Evolutionary conservation across 2,329 filamentous ascomycete genomes (phyloP), one percentile per base, ranked within the genome.

Genomic region (Ploettnerulaceae sp.): DNA sequence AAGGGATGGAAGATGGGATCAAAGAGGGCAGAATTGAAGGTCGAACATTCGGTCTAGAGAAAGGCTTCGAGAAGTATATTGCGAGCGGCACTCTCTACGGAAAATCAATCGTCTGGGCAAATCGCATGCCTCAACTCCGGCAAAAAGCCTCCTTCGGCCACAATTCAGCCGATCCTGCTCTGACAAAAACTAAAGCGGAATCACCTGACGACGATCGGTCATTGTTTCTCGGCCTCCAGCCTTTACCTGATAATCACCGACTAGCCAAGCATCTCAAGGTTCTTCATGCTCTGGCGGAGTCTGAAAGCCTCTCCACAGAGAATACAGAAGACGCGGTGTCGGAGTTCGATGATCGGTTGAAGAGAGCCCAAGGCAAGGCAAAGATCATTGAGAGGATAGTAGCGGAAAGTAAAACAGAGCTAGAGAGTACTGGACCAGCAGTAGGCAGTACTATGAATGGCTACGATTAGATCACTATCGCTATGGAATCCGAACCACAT

Each of bases 11-110:
- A 31, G 91, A 95, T 67, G 93, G 93, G 49, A 72, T 79, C 31
- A 75, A 76, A 49, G 84, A 87, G 24, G 93, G 93, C 29, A 82
- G 83, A 48, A 81, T 88, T 54, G 93, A 98, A 73, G 93, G 93
- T 51, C 86, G 89, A 41, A 79, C 89, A 15, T 89, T 97, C 63
- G 93, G 91, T 0, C 79, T 97, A 32, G 86, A 94, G 64, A 93
- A 90, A 55, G 91, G 90, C 0, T 97, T 93, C 59, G 88, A 95
- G 59, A 97, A 95, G 68, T 96, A 94, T 61, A 64, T 86, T 32
- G 83, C 89, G 52, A 78, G 89, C 65, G 91, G 91, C 2, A 75
- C 76, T 48, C 68, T 97, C 24, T 84, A 91, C 58, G 87, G 89
- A 34, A 83, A 81, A 60, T 81, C 88, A 11, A 69, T 86, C 18